phyloP scores from a whole-genome alignment of 2,329 filamentous ascomycete genomes.

The Colletotrichum spaethianum region DNA sequence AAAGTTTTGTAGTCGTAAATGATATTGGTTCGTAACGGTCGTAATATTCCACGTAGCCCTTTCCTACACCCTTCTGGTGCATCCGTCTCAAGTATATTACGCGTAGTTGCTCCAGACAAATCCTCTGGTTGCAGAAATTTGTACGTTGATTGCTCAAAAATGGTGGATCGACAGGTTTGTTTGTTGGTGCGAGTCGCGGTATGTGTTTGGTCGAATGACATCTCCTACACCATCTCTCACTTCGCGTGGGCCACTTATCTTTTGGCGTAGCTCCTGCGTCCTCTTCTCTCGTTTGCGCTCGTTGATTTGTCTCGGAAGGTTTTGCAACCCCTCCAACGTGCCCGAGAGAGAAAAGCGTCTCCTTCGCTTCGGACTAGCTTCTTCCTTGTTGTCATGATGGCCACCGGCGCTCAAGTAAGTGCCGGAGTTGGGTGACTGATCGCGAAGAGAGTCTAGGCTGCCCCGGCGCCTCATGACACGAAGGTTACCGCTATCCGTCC shows the following conservation, averaged over 20 bases:
- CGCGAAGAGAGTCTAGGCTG: slow-evolving; percentile 61
- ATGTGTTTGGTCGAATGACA: slow-evolving; percentile 63
- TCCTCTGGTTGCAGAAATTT: neutral
- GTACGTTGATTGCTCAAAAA: slow-evolving; percentile 38
- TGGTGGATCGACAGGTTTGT: slow-evolving; percentile 9
- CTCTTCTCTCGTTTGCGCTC: slow-evolving; percentile 73
- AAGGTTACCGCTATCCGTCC: slow-evolving; percentile 72
- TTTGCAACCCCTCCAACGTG: slow-evolving; percentile 66
- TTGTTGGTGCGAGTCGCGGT: slow-evolving; percentile 49
- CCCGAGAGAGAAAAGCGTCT: slow-evolving; percentile 60
- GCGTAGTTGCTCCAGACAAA: neutral
- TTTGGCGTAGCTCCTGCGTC: slow-evolving; percentile 69
- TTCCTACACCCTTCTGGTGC: neutral
- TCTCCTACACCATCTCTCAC: slow-evolving; percentile 72
- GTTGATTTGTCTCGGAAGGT: slow-evolving; percentile 68
- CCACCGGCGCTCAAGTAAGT: slow-evolving; percentile 49
- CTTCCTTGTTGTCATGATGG: slow-evolving; percentile 46
- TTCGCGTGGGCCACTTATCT: slow-evolving; percentile 72
- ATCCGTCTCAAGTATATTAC: slow-evolving; percentile 6
- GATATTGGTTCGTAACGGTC: slow-evolving; percentile 32
- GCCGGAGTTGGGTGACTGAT: slow-evolving; percentile 45
- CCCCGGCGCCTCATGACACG: slow-evolving; percentile 69
- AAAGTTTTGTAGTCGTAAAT: slow-evolving; percentile 39
- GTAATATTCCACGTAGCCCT: slow-evolving; percentile 1
- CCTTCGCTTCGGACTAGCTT: slow-evolving; percentile 42